phyloP scores from a whole-genome alignment of 805 yeast species.

The Metschnikowia borealis region DNA sequence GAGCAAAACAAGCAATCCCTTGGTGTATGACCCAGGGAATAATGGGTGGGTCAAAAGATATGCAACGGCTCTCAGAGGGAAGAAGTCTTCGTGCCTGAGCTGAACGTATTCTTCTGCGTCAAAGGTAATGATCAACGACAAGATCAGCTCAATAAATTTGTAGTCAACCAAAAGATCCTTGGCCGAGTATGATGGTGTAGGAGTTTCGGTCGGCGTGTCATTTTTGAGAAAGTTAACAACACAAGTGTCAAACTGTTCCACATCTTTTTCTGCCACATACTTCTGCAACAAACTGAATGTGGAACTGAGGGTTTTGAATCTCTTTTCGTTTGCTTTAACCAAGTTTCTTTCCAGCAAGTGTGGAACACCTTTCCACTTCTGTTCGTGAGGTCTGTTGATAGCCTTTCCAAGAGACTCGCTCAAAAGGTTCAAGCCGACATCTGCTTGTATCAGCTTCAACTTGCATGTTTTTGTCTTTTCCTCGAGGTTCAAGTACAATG shows the following conservation, averaged over 20 bases:
- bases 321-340: slow-evolving; percentile 13
- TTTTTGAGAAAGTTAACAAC: slow-evolving; percentile 21
- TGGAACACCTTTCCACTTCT: slow-evolving; percentile 25
- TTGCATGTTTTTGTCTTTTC: slow-evolving; percentile 41
- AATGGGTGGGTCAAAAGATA: slow-evolving; percentile 85
- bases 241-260: slow-evolving; percentile 20
- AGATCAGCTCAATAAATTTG: slow-evolving; percentile 46
- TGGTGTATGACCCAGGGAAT: slow-evolving; percentile 60
- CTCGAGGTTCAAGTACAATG: slow-evolving; percentile 38
- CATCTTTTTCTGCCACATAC: slow-evolving; percentile 3
- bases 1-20: slow-evolving; percentile 52
- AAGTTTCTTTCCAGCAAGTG: slow-evolving; percentile 21
- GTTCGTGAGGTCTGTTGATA: slow-evolving; percentile 18
- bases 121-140: slow-evolving; percentile 37
- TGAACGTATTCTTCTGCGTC: slow-evolving; percentile 21
- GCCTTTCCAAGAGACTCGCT: slow-evolving; percentile 70
- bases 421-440: slow-evolving; percentile 64
- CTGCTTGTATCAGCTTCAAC: slow-evolving; percentile 45
- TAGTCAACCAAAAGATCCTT: slow-evolving; percentile 69
- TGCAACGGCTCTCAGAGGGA: slow-evolving; percentile 58
- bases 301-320: slow-evolving; percentile 15
- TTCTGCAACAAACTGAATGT: slow-evolving; percentile 15
- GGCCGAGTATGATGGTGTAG: slow-evolving; percentile 28
- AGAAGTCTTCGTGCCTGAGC: slow-evolving; percentile 25
- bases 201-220: neutral